Percentiles rank a stretch among this genome's conserved stretches.
Evolutionary conservation across 768 basidiomycete species (phyloP).

Genomic region (Macrocybe gigantea): DNA sequence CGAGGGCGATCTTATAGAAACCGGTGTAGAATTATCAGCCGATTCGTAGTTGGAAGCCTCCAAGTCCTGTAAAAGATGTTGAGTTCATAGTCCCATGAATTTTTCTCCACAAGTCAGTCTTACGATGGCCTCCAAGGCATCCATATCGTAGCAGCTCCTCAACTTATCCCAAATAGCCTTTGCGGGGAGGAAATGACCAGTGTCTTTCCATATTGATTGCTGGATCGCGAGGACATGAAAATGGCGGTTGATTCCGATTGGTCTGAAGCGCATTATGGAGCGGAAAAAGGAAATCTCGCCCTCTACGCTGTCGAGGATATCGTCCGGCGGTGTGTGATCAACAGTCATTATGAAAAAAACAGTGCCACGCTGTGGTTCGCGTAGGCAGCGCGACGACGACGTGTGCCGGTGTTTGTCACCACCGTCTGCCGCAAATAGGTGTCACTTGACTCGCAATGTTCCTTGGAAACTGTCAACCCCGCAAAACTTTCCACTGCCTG

Average conservation of each 20-base stretch:
- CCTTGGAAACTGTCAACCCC: no score
- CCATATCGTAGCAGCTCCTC: conserved; percentile 64
- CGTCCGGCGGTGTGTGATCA: conserved; percentile 4
- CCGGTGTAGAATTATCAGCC: conserved; percentile 35
- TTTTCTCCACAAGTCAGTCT: conserved; percentile 18
- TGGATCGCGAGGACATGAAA: conserved; percentile 78
- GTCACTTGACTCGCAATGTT: no score
- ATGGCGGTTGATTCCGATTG: conserved; percentile 77
- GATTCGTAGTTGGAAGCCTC: conserved; percentile 41
- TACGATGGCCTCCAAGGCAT: conserved; percentile 67
- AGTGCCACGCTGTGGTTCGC: no score
- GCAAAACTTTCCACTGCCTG: no score
- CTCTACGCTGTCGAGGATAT: conserved; percentile 64
- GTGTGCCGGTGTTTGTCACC: no score
- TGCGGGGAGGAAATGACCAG: conserved; percentile 50
- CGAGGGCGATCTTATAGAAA: conserved; percentile 58
- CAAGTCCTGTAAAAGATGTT: conserved; percentile 27
- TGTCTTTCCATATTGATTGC: conserved; percentile 66
- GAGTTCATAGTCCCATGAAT: conserved; percentile 5
- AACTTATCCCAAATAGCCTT: conserved; percentile 77
- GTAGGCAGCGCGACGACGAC: no score
- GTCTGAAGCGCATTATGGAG: conserved; percentile 74
- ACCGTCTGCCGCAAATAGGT: no score
- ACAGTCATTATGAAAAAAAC: conserved; percentile 11
- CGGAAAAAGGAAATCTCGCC: conserved; percentile 87